These are phyloP conservation scores for Asterochloris sp. DNA, from an alignment of 139 green algal species.

Conservation along the genomic window DNA sequence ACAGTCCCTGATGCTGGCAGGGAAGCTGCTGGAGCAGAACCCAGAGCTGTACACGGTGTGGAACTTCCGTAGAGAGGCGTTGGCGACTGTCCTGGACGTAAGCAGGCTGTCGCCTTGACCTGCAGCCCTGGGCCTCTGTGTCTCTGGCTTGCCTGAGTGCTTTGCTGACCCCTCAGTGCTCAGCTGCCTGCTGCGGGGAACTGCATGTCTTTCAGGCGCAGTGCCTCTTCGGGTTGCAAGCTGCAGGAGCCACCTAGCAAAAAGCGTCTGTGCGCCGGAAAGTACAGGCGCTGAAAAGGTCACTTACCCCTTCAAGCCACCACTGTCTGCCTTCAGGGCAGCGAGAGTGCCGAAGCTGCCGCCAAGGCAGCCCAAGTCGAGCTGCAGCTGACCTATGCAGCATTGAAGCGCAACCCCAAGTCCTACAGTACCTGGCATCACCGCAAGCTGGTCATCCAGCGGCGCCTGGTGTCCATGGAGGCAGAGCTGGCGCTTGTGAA, in stretches of 20 bases:
- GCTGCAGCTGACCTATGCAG: conserved; percentile 54
- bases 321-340: background rate
- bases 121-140: background rate
- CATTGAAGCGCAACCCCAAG: conserved; percentile 86
- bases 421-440: conserved; percentile 95
- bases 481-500: conserved; percentile 52
- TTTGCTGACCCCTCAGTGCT: too few relatives aligned
- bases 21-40: conserved; percentile 70
- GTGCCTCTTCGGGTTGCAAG: too few relatives aligned
- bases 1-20: conserved; percentile 34
- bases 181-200: too few relatives aligned
- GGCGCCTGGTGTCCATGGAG: conserved; percentile 46
- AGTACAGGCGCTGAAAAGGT: too few relatives aligned
- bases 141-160: too few relatives aligned
- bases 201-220: too few relatives aligned
- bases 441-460: conserved; percentile 77
- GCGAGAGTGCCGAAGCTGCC: conserved; percentile 40
- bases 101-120: background rate
- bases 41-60: conserved; percentile 92
- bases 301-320: too few relatives aligned
- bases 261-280: too few relatives aligned
- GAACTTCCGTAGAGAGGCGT: conserved; percentile 79
- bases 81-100: conserved; percentile 43
- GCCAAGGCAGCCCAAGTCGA: conserved; percentile 40
- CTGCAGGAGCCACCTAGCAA: too few relatives aligned